Evolutionary conservation across 2,329 filamentous ascomycete genomes (phyloP), one percentile per base, ranked within the genome.

Genomic region (Alternaria infectoria): DNA sequence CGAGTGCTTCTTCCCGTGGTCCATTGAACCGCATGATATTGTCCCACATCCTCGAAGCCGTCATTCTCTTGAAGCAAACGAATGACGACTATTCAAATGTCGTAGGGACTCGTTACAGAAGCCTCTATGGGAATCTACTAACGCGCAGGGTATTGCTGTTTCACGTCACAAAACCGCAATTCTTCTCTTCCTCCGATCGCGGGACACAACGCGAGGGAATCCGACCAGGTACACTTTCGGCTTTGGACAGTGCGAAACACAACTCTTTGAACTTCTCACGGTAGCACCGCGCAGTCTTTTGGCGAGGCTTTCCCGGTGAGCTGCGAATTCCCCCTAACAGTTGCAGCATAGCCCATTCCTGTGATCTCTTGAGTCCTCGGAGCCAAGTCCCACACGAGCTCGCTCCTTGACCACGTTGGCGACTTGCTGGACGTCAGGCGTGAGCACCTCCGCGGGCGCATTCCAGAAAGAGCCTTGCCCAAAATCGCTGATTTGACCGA

Each of bases 41-140:
- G 4, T 40, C 36, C n/a, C 36, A 17, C n/a, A 17, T 40, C n/a
- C n/a, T 6, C 36, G 4, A 17, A 40, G 36, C n/a, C 3, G 36
- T 40, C n/a, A 40, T 40, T 40, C 4, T 3, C 36, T 40, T 40
- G 8, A 11, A 3, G 36, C 8, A 40, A 36, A 11, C n/a, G 15
- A 17, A 40, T 40, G n/a, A 6, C 8, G 0, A 17, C 36, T 17
- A 40, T 17, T 3, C 36, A 17, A 5, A 40, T 40, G 15, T 40
- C n/a, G 1, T 10, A 2, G 15, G 8, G 36, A 17, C 3, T 17
- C n/a, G n/a, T 40, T 2, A 10, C 36, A 9, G n/a, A 40, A 40
- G n/a, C 15, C 36, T 17, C 3, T 3, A 17, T 3, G 9, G 36
- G 2, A 11, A 6, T 0, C 0, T 0, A 17, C n/a, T 9, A 17